Percentiles rank a stretch among this genome's conserved stretches.
These are phyloP conservation scores for Sporormia fimetaria DNA, from an alignment of 495 filamentous ascomycete genomes.

Conservation along the genomic window DNA sequence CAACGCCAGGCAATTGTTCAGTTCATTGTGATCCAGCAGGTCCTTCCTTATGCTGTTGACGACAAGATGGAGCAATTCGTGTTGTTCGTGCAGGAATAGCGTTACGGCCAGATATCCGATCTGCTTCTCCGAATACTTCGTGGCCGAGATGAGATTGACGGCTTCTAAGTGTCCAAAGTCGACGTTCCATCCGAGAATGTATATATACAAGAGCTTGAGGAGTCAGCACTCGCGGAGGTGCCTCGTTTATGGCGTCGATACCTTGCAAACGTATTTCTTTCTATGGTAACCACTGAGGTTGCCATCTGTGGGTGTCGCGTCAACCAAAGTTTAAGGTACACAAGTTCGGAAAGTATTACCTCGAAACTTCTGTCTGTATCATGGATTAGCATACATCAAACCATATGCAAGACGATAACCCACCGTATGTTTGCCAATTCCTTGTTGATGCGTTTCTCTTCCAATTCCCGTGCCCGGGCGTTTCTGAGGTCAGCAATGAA, in stretches of 20 bases:
- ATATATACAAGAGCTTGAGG: slow-evolving; percentile 83
- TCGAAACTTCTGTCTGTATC: slow-evolving; percentile 61
- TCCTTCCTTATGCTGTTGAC: slow-evolving; percentile 99
- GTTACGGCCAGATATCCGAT: slow-evolving; percentile 98
- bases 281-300: slow-evolving; percentile 91
- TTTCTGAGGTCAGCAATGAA: slow-evolving; percentile 98
- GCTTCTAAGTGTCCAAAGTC: slow-evolving; percentile 98
- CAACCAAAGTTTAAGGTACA: slow-evolving; percentile 15
- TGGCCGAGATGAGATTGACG: slow-evolving; percentile 91
- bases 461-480: slow-evolving; percentile 84
- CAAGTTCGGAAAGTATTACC: slow-evolving; percentile 32
- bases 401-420: slow-evolving; percentile 23
- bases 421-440: slow-evolving; percentile 94
- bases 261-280: slow-evolving; percentile 99
- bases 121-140: slow-evolving; percentile 98
- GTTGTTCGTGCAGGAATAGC: slow-evolving; percentile 90
- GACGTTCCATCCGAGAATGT: slow-evolving; percentile 98
- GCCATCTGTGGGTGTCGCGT: slow-evolving; percentile 46
- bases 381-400: slow-evolving; percentile 17
- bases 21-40: slow-evolving; percentile 82
- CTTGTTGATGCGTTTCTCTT: slow-evolving; percentile 99
- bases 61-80: slow-evolving; percentile 90
- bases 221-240: slow-evolving; percentile 23
- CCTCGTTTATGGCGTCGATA: slow-evolving; percentile 25
- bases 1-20: slow-evolving; percentile 94